Evolutionary conservation across 805 yeast species (phyloP), one percentile per base, ranked within the genome.

Genomic region (Lipomyces japonicus): DNA sequence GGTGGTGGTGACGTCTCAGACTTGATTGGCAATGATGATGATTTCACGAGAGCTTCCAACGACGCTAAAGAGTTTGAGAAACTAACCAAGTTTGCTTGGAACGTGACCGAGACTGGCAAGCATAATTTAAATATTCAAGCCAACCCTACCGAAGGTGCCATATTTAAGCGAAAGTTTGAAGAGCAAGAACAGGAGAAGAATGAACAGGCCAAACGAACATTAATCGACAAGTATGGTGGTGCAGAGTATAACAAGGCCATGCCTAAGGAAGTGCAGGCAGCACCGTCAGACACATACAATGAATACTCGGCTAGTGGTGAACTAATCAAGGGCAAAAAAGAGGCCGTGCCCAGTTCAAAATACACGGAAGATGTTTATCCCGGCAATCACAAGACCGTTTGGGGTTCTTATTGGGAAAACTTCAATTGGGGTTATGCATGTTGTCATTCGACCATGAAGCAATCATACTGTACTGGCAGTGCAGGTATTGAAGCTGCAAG

Each of bases 61-160:
- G 85, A 81, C 53, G 85, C 84, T 7, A 65, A 68, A 18, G 77
- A 77, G 48, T 72, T 78, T 58, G 75, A 74, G 46, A 68, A 70
- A 44, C 59, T 76, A 62, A 77, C 75, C 58, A 64, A 66, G 56
- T 74, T 76, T 56, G 81, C 81, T 0, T 76, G 81, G 72, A 74
- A 70, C 10, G 65, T 63, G 3, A 63, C 71, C 5, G 70, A 64
- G 23, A 55, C 61, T 25, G 68, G 70, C 2, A 32, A 51, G 21
- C 66, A 65, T 34, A 44, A 41, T 21, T 46, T 68, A 7, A 65
- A 64, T 40, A 49, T 64, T 16, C 72, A 74, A 32, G 73, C 72
- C 1, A 71, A 76, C 21, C 82, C 82, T 10, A 77, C 81, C 0
- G 69, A 70, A 26, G 71, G 73, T 0, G 68, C 67, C 59, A 38